phyloP scores from a whole-genome alignment of 2,329 filamentous ascomycete genomes.

The Colletotrichum liriopes region DNA sequence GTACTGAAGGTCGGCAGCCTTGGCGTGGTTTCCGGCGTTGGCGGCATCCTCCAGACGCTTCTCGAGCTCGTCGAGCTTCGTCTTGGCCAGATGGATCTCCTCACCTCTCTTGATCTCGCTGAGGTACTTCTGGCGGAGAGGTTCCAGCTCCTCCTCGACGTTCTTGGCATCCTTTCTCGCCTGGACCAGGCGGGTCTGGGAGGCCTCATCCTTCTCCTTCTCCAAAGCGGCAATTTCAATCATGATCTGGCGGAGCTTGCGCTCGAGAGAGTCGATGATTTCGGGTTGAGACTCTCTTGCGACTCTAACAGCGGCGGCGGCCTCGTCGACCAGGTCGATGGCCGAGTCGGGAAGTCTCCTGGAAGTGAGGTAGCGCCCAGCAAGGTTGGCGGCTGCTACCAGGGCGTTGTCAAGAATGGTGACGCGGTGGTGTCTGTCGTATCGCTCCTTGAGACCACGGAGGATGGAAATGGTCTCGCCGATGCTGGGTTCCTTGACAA shows the following conservation, averaged over 20 bases:
- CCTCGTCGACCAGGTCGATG: conserved; percentile 96
- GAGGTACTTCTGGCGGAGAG: conserved; percentile 95
- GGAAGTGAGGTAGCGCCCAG: conserved; percentile 92
- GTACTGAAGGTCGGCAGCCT: conserved; percentile 95
- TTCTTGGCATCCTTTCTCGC: conserved; percentile 95
- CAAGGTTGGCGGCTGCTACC: conserved; percentile 90
- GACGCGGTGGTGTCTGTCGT: conserved; percentile 98
- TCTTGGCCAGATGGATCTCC: conserved; percentile 93
- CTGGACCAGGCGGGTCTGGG: conserved; percentile 83
- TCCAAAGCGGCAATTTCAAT: conserved; percentile 97
- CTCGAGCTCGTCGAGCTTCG: conserved; percentile 93
- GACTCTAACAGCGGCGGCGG: conserved; percentile 95
- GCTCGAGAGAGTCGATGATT: conserved; percentile 93
- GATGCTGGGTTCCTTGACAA: conserved; percentile 94
- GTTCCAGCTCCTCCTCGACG: conserved; percentile 91
- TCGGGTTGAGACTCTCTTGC: conserved; percentile 97
- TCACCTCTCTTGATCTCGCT: conserved; percentile 92
- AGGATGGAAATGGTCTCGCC: conserved; percentile 96
- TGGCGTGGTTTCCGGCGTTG: conserved; percentile 85
- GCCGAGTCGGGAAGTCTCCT: conserved; percentile 95
- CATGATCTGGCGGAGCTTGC: conserved; percentile 89
- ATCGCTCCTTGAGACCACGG: conserved; percentile 97
- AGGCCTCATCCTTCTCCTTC: conserved; percentile 95
- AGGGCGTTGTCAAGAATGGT: conserved; percentile 96
- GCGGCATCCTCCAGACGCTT: conserved; percentile 96